Evolutionary conservation across 345 rosid genomes (phyloP).

Genomic region (Gossypium mustelinum): DNA sequence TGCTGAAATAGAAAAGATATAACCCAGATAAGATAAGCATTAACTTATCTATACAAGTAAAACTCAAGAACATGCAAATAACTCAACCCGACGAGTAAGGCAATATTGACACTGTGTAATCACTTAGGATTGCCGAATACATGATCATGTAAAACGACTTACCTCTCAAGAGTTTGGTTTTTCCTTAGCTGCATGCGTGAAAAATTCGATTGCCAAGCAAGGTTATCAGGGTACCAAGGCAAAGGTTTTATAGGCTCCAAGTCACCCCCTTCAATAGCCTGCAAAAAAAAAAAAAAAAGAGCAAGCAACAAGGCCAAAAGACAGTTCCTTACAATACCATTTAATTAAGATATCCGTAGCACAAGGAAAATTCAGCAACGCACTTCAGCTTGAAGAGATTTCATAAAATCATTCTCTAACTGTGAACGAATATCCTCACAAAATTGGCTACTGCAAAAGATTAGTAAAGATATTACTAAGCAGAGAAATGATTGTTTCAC

Average conservation of each 20-base stretch:
- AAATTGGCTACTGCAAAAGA: conserved; percentile 76
- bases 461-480: neutral
- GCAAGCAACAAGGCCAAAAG: neutral
- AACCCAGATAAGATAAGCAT: neutral
- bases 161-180: conserved; percentile 90
- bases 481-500: conserved; percentile 1
- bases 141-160: neutral
- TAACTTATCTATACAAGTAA: too few relatives aligned
- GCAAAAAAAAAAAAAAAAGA: conserved; percentile 1
- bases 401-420: conserved; percentile 78
- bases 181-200: conserved; percentile 80
- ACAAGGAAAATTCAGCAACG: neutral
- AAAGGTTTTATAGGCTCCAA: conserved; percentile 30
- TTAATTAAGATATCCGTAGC: neutral
- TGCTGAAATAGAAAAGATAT: neutral
- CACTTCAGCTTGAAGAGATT: conserved; percentile 75
- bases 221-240: conserved; percentile 10
- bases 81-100: neutral
- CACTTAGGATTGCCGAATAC: neutral
- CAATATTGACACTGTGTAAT: neutral
- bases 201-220: conserved; percentile 6
- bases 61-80: neutral
- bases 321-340: neutral
- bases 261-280: conserved; percentile 72
- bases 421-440: conserved; percentile 57